Evolutionary conservation across 495 filamentous ascomycete genomes (phyloP), one percentile per base, ranked within the genome.

Genomic region (Xylaria flabelliformis): DNA sequence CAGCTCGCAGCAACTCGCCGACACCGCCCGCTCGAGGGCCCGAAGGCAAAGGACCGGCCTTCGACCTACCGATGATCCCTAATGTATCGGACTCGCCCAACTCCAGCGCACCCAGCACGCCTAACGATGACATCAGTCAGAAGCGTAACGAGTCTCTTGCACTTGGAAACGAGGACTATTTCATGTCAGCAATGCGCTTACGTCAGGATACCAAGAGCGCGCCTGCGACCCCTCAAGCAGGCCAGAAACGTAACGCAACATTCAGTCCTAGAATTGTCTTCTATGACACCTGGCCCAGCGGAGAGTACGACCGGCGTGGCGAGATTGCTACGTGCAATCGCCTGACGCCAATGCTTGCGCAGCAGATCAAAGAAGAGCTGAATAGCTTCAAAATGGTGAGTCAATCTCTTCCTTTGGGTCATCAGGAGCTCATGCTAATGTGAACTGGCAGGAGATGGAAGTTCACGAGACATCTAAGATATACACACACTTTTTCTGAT

Each of bases 371-470:
- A 84, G 96, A 99, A 83, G 96, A 99, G 83, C 86, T 99, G 75
- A 99, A 99, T 83, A 95, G 91, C 74, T 99, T 98, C 87, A 99
- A 99, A 79, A 98, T 99, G 96, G 96, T 97, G 81, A 72, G 91
- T 85, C 36, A 24, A 36, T 21, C 24, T 42, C 10, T 26, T 39
- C 36, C 26, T n/a, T 12, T 21, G 13, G 12, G 4, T 12, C 24
- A 34, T 29, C 8, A 41, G 58, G 10, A 26, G 42, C 69, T 41
- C 50, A 5, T 48, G 34, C 68, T 69, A 74, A 80, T 87, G 74
- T 87, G 74, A 67, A 76, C 79, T 64, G 7, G 21, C 26, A 99
- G 97, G 96, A 99, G 84, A 99, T 99, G 96, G 96, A 98, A 86
- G 96, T 99, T 79, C 96, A 99, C 80, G 94, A 97, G 84, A 92